These are phyloP conservation scores for Brassica rapa DNA, from an alignment of 345 rosid genomes.

Conservation along the genomic window DNA sequence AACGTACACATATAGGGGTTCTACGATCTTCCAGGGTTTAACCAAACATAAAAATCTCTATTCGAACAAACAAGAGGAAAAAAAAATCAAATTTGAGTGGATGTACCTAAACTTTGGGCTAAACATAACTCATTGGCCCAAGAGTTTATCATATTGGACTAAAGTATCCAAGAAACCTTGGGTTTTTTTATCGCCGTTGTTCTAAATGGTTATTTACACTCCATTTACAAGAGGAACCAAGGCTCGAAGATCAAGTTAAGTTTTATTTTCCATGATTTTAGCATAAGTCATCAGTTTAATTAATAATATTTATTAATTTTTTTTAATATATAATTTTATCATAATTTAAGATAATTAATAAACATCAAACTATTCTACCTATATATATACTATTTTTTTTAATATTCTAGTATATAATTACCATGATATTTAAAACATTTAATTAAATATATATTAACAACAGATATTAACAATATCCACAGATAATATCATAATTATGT, in stretches of 20 bases:
- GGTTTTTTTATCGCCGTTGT: not conserved
- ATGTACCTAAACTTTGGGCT: constrained; percentile 9
- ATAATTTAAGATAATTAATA: no score
- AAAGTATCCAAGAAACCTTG: not conserved
- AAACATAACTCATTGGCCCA: constrained; percentile 3
- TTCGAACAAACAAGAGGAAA: not conserved
- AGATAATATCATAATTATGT: no score
- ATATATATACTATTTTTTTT: no score
- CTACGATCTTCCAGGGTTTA: not conserved
- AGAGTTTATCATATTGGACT: not conserved
- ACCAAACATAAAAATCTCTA: not conserved
- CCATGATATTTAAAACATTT: no score
- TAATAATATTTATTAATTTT: no score
- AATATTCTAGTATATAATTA: no score
- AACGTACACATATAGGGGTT: not conserved
- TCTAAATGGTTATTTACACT: not conserved
- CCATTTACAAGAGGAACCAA: not conserved
- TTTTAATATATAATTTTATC: no score
- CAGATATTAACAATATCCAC: no score
- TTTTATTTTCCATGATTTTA: not conserved
- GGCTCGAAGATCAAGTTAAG: not conserved
- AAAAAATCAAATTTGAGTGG: not conserved
- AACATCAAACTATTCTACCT: no score
- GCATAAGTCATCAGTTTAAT: no score
- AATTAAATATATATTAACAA: no score